These are phyloP conservation scores for Amanita rubescens DNA, from an alignment of 768 basidiomycete genomes.

Conservation along the genomic window DNA sequence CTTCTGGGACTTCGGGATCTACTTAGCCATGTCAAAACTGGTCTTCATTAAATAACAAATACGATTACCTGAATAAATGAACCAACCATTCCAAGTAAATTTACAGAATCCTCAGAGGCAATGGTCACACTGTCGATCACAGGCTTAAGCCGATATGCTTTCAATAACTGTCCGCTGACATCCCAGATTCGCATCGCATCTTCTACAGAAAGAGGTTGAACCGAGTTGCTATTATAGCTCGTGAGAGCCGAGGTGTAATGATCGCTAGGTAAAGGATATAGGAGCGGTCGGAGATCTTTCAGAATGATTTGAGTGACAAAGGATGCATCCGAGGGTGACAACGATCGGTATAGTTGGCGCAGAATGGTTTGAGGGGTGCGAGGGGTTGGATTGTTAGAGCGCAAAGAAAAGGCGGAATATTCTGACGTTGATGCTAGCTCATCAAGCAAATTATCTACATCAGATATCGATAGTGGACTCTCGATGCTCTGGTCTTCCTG, in stretches of 20 bases:
- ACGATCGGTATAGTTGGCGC: constrained; percentile 46
- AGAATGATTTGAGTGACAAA: constrained; percentile 83
- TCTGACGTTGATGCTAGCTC: constrained; percentile 63
- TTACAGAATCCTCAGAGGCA: constrained; percentile 29
- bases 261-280: constrained; percentile 56
- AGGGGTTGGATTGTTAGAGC: constrained; percentile 20
- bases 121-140: constrained; percentile 50
- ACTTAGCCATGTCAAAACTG: background rate
- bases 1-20: constrained; percentile 83
- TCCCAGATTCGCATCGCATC: constrained; percentile 76
- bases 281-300: constrained; percentile 74
- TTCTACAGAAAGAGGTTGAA: constrained; percentile 47
- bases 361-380: constrained; percentile 34
- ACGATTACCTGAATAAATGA: constrained; percentile 1
- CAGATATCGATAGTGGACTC: constrained; percentile 32
- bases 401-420: constrained; percentile 49
- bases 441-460: constrained; percentile 63
- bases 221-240: constrained; percentile 49
- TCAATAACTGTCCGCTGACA: constrained; percentile 41
- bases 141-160: constrained; percentile 46
- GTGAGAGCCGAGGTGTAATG: constrained; percentile 45
- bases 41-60: background rate
- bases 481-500: background rate
- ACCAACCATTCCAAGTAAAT: constrained; percentile 34
- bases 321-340: constrained; percentile 57